Conservation (phyloP, 2,329 filamentous ascomycete species). For the Colletotrichum chrysophilum region DNA sequence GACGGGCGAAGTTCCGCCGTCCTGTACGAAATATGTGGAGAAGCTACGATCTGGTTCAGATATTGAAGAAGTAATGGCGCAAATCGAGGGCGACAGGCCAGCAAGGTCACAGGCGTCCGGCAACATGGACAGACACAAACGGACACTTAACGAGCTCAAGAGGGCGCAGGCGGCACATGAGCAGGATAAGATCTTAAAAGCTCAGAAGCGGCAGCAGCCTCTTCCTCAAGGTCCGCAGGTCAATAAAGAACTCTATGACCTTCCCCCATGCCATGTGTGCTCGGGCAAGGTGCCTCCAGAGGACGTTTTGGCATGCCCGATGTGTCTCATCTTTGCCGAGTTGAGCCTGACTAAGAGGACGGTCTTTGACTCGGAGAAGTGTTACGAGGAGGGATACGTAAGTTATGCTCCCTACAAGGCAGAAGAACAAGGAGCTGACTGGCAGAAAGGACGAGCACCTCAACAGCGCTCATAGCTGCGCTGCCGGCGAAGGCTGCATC, state of each 20-base stretch:
- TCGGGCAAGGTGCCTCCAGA: conserved; percentile 34
- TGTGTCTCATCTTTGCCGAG: conserved; percentile 49
- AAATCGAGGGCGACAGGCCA: conserved; percentile 36
- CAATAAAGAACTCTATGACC: conserved; percentile 37
- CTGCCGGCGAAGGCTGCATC: conserved; percentile 44
- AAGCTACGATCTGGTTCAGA: conserved; percentile 32
- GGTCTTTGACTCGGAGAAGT: conserved; percentile 51
- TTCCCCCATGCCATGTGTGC: conserved; percentile 47
- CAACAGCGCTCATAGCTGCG: conserved; percentile 44
- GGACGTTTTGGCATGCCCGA: conserved; percentile 45
- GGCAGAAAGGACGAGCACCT: conserved; percentile 41
- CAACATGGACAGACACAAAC: conserved; percentile 41
- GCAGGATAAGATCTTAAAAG: conserved; percentile 49
- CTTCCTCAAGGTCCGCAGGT: conserved; percentile 28
- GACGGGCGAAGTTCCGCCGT: conserved; percentile 33
- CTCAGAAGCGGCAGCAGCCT: conserved; percentile 34
- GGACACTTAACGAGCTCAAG: conserved; percentile 50
- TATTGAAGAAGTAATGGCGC: conserved; percentile 32
- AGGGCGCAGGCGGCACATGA: conserved; percentile 50
- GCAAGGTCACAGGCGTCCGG: conserved; percentile 26
- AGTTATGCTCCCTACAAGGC: conserved; percentile 23
- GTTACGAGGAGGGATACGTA: conserved; percentile 46
- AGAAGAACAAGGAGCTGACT: not conserved
- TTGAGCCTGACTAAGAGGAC: conserved; percentile 41
- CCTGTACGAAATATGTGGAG: conserved; percentile 44